phyloP scores from a whole-genome alignment of 306 rosid species.

The Sechiopsis laciniata region DNA sequence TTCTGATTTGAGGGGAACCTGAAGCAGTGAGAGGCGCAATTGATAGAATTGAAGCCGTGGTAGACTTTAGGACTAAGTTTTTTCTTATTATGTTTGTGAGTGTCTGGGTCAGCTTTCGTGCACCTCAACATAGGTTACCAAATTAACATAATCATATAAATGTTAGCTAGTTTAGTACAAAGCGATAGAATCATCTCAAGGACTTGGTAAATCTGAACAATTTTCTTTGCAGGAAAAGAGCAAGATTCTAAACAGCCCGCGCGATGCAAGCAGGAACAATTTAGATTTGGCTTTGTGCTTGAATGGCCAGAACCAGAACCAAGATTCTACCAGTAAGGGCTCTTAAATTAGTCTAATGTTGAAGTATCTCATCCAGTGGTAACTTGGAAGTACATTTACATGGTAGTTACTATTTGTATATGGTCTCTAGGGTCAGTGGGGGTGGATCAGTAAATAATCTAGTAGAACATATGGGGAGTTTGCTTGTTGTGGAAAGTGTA shows the following conservation, averaged over 20 bases:
- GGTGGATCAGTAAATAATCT: slow-evolving; percentile 17
- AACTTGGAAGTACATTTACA: background rate
- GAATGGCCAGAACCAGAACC: slow-evolving; percentile 9
- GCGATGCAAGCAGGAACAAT: background rate
- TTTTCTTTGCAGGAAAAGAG: slow-evolving; percentile 17
- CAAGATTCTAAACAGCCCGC: slow-evolving; percentile 5
- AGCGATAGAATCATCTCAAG: background rate
- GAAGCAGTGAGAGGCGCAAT: background rate
- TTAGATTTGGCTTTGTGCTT: slow-evolving; percentile 25
- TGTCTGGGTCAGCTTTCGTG: too few species aligned
- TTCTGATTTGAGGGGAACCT: background rate
- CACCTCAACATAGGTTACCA: background rate
- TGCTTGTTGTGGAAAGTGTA: background rate
- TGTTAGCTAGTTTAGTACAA: too few species aligned
- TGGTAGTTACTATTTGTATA: slow-evolving; percentile 8
- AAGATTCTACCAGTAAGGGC: slow-evolving; percentile 8
- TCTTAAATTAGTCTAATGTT: background rate
- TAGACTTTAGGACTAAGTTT: background rate
- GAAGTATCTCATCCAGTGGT: background rate
- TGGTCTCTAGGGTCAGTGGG: slow-evolving; percentile 9
- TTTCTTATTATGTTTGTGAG: background rate
- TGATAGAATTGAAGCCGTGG: background rate
- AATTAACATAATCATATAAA: background rate
- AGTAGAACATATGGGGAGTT: background rate
- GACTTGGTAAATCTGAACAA: background rate